These are phyloP conservation scores for Pythium chondricola DNA, from an alignment of 352 stramenopile genomes.

Conservation along the genomic window DNA sequence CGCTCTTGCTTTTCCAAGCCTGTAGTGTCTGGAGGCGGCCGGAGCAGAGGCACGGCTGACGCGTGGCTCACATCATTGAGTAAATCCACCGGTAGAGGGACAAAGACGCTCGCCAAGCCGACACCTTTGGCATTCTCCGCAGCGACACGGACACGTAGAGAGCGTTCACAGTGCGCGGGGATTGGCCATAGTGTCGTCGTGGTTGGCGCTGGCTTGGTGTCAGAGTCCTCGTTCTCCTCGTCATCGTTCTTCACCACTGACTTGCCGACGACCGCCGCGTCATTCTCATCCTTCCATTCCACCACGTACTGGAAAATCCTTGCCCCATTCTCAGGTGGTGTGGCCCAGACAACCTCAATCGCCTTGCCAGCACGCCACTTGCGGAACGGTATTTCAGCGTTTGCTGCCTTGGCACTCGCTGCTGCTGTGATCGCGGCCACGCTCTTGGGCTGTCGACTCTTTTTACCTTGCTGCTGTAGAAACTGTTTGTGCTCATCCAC, in stretches of 20 bases:
- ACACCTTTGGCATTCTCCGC: conserved; percentile 59
- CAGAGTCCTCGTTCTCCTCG: conserved; percentile 11
- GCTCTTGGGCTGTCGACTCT: conserved; percentile 17
- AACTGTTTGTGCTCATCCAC: conserved; percentile 24
- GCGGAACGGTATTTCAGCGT: conserved; percentile 50
- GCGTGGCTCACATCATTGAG: conserved; percentile 53
- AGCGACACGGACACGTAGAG: conserved; percentile 44
- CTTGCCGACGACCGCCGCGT: conserved; percentile 16
- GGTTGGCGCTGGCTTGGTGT: conserved; percentile 2
- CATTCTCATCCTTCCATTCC: conserved; percentile 60
- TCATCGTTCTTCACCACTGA: conserved; percentile 7
- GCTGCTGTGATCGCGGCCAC: conserved; percentile 41
- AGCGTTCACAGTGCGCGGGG: conserved; percentile 26
- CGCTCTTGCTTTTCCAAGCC: conserved; percentile 32
- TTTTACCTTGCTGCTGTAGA: conserved; percentile 16
- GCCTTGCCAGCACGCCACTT: conserved; percentile 63
- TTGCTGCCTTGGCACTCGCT: conserved; percentile 28
- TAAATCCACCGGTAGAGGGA: conserved; percentile 33
- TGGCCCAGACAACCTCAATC: conserved; percentile 64
- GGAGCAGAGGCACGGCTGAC: conserved; percentile 35
- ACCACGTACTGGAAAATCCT: conserved; percentile 57
- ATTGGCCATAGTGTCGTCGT: conserved; percentile 71
- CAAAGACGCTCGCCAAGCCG: conserved; percentile 50
- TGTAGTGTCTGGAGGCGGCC: conserved; percentile 36
- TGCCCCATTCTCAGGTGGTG: conserved; percentile 52